Base-by-base conservation (phyloP, 2,329 filamentous ascomycete species). In the Fusarium metavorans region DNA sequence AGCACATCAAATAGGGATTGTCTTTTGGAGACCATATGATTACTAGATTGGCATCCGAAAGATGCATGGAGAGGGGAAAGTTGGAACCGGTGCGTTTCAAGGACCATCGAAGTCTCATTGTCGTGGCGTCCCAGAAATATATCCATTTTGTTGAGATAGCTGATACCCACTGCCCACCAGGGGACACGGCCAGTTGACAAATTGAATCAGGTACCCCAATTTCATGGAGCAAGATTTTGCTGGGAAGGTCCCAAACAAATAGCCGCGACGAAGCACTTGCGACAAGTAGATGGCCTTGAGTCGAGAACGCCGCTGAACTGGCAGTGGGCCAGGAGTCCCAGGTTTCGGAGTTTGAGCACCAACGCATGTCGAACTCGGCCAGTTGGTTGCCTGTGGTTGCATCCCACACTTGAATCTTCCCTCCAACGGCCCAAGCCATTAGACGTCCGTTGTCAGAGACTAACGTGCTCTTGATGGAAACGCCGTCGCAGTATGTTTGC, bases 241-340 rank as follows among this genome's bases (percentile, higher is more conserved):
- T 13, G 11, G 34, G 2, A 13, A 43, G 6, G 41, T 43, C n/a
- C n/a, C 41, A 11, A 20, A 23, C 10, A 6, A 6, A 43, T 2
- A 43, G n/a, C 6, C 13, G 41, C 10, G 10, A 43, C 1, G 5
- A 43, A 23, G n/a, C n/a, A n/a, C 34, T 35, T 14, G 34, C 34
- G 13, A 13, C 34, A 35, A 35, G 34, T 13, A 35, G 14, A 2
- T 35, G 34, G 6, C 34, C 13, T 13, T 14, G 6, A 6, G 34
- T 14, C 14, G 34, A 35, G 14, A 35, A 35, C 14, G 6, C 34
- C 34, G 13, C 13, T 13, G 14, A 6, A 35, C 11, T 35, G 5
- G 1, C 2, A 6, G 11, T 2, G 34, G 34, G 14, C 4, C 34
- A 2, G n/a, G n/a, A n/a, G n/a, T n/a, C n/a, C n/a, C n/a, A 35